Evolutionary conservation across 257 asterid species (phyloP).

Genomic region (Ehretia macrophylla): DNA sequence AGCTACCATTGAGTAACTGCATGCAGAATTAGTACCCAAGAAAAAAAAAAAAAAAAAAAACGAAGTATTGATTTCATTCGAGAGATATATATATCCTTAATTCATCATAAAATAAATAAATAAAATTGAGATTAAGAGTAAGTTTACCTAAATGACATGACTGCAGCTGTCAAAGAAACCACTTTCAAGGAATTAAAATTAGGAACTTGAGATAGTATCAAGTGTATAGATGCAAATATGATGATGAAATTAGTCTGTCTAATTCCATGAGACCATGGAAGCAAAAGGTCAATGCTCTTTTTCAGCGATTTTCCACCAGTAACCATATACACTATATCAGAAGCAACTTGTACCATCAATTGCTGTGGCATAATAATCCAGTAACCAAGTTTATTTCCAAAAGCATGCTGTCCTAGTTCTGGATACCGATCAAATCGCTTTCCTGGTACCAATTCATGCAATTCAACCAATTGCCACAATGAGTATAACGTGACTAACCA

Average conservation of each 20-base stretch:
- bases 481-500: slow-evolving; percentile 39
- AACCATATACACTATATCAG: slow-evolving; percentile 44
- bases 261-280: slow-evolving; percentile 4
- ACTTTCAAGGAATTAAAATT: slow-evolving; percentile 42
- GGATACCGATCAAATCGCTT: slow-evolving; percentile 34
- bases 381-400: slow-evolving; percentile 27
- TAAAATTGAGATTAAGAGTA: background rate
- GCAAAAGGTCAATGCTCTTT: slow-evolving; percentile 9
- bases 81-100: background rate
- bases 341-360: slow-evolving; percentile 32
- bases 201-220: slow-evolving; percentile 39
- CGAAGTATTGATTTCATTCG: no score
- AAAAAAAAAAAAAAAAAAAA: background rate
- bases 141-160: slow-evolving; percentile 46
- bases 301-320: slow-evolving; percentile 52
- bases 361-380: slow-evolving; percentile 44
- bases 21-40: no score
- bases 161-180: slow-evolving; percentile 37
- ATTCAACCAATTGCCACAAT: slow-evolving; percentile 29
- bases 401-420: slow-evolving; percentile 31
- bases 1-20: slow-evolving; percentile 41
- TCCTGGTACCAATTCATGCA: slow-evolving; percentile 33
- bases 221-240: slow-evolving; percentile 26
- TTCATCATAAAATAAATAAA: background rate
- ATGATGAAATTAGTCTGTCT: slow-evolving; percentile 28